Base-by-base conservation (phyloP, 2,329 filamentous ascomycete genomes). In the Rhexocercosporidium sp. region DNA sequence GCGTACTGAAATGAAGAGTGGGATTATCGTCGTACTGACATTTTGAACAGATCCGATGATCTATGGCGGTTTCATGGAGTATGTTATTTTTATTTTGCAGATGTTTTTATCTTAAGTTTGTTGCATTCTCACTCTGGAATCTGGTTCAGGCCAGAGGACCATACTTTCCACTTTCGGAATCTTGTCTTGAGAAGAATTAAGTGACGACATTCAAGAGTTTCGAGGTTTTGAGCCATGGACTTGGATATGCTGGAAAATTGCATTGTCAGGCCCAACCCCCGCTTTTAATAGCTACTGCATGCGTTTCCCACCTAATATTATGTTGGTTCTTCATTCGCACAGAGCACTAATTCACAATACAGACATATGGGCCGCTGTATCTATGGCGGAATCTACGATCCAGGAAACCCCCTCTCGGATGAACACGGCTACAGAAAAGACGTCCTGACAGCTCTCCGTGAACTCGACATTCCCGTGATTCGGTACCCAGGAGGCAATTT, bases 281-380 rank as follows among this genome's bases (percentile, higher is more conserved):
- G 44, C 44, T 8, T 8, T 7, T 9, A 22, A 3, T 3, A 8
- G 18, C 44, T 3, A 12, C 8, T 18, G 6, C 16, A 44, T 20
- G 7, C 41, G 41, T 44, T 47, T 47, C 18, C 20, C 6, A n/a
- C 20, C 4, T 8, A n/a, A 3, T 9, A 47, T 11, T 11, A 9
- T 20, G n/a, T 20, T 6, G 20, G 12, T 4, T 47, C 49, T 39
- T 37, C 29, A 37, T 27, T 31, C 12, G 44, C 41, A 31, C 61
- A 39, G 16, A n/a, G 20, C 27, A 54, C 41, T 67, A 47, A 64
- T 29, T 46, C n/a, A 29, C 18, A 27, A 37, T 37, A 9, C 72
- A 93, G 91, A 74, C 93, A 96, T 79, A 96, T 96, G 92, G 92
- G 92, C 74, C 88, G 92, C 69, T 96, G 92, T 82, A 94, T 96